Evolutionary conservation across 805 yeast species (phyloP).

Genomic region (Metschnikowia gruessii): DNA sequence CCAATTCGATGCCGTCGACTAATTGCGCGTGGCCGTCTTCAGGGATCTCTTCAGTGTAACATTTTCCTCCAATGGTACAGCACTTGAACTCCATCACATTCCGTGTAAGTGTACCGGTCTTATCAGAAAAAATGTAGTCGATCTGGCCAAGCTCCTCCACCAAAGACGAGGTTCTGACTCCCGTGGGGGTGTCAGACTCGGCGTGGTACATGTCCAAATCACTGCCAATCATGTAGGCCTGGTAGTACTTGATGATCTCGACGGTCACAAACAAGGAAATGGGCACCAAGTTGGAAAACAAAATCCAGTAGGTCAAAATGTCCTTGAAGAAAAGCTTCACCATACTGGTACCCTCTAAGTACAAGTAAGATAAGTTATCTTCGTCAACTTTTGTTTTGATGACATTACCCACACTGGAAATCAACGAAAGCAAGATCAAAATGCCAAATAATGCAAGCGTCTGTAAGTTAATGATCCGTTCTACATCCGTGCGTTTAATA

Average conservation of each 20-base stretch:
- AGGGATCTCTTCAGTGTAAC: constrained; percentile 85
- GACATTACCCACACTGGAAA: constrained; percentile 88
- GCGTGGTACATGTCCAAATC: constrained; percentile 92
- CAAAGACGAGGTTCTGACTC: constrained; percentile 89
- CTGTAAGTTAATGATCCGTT: constrained; percentile 89
- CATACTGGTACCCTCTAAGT: constrained; percentile 64
- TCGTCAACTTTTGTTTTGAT: constrained; percentile 58
- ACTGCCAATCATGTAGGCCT: constrained; percentile 88
- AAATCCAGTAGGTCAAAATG: constrained; percentile 90
- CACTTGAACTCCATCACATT: constrained; percentile 96
- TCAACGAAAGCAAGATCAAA: constrained; percentile 67
- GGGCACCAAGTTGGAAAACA: constrained; percentile 96
- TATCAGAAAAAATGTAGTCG: constrained; percentile 93
- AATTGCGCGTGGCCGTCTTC: constrained; percentile 77
- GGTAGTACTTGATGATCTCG: constrained; percentile 92
- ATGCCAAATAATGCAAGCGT: constrained; percentile 84
- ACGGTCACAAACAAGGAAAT: constrained; percentile 95
- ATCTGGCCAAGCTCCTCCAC: constrained; percentile 98
- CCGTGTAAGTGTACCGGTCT: constrained; percentile 94
- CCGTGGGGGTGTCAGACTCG: constrained; percentile 88
- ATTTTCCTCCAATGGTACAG: constrained; percentile 88
- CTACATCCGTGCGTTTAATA: constrained; percentile 94
- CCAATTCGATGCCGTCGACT: constrained; percentile 76
- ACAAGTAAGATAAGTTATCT: constrained; percentile 57
- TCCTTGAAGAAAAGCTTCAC: constrained; percentile 78